These are phyloP conservation scores for Cryphonectria radicalis DNA, from an alignment of 2,329 filamentous ascomycete genomes.

Conservation along the genomic window DNA sequence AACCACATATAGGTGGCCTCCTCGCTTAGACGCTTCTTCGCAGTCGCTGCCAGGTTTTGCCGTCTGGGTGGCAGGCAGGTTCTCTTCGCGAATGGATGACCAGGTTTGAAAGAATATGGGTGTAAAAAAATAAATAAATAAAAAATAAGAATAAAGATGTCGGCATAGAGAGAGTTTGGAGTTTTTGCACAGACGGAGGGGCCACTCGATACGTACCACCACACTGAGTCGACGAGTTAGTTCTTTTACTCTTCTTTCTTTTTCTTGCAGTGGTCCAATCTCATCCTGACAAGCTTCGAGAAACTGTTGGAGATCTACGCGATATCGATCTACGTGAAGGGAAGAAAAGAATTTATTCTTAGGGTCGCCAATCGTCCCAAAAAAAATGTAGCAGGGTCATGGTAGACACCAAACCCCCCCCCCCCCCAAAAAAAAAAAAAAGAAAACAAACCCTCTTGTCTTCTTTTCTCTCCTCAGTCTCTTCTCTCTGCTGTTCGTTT, in stretches of 20 bases:
- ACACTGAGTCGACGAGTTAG: neutral
- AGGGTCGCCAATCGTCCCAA: neutral
- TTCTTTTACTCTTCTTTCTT: neutral
- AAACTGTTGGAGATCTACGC: neutral
- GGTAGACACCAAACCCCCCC: no score
- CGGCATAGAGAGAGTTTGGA: neutral
- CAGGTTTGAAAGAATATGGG: no score
- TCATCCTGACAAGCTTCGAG: neutral
- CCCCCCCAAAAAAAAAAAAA: no score
- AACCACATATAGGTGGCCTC: neutral
- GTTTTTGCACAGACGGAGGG: neutral
- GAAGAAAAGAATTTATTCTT: neutral
- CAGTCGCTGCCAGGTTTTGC: neutral
- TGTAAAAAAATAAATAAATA: no score
- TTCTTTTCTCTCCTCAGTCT: no score
- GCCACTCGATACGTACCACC: neutral
- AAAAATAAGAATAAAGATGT: neutral
- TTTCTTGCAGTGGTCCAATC: neutral
- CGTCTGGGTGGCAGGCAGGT: neutral
- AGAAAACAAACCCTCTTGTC: no score
- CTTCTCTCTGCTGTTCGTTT: neutral
- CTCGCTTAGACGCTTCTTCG: neutral
- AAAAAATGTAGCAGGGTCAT: neutral
- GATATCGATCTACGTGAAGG: neutral
- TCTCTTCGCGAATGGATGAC: neutral